A percentile compares a stretch with the other conserved stretches of the same genome.
These are phyloP conservation scores for Polyporus tsugae DNA, from an alignment of 1,284 basidiomycete species.

Conservation along the genomic window DNA sequence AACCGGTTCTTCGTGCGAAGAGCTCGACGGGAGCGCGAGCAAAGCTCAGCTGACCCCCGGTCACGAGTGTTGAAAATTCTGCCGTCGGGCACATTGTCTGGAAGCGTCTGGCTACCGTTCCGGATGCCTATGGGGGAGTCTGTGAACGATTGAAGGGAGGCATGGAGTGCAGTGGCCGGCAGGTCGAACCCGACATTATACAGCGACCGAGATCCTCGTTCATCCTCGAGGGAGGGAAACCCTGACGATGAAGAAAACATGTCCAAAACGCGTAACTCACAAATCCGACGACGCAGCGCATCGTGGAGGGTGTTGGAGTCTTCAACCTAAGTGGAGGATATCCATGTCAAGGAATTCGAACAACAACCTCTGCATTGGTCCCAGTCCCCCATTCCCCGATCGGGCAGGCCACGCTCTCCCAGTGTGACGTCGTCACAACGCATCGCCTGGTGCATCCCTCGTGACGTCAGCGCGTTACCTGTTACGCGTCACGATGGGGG, in stretches of 20 bases:
- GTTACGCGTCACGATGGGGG: slow-evolving; percentile 34
- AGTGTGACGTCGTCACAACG: slow-evolving; percentile 17
- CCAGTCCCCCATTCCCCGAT: background rate
- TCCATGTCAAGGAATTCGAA: background rate
- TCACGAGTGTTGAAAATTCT: slow-evolving; percentile 6
- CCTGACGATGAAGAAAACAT: slow-evolving; percentile 3
- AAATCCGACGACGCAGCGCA: slow-evolving; percentile 3
- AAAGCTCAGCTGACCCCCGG: slow-evolving; percentile 14
- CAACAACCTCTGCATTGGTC: background rate
- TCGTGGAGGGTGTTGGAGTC: background rate
- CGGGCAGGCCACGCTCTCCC: background rate
- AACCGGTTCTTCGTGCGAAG: slow-evolving; percentile 20
- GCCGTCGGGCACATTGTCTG: background rate
- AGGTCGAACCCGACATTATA: slow-evolving; percentile 13
- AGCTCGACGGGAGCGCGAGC: slow-evolving; percentile 15
- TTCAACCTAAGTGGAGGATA: background rate
- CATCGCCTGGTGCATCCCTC: background rate
- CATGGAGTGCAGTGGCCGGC: slow-evolving; percentile 13
- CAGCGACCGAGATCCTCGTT: slow-evolving; percentile 24
- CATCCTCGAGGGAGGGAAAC: slow-evolving; percentile 10
- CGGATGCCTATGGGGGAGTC: slow-evolving; percentile 13
- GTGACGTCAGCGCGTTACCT: slow-evolving; percentile 29
- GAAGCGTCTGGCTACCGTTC: slow-evolving; percentile 10
- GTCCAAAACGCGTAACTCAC: background rate
- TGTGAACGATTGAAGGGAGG: slow-evolving; percentile 8